Conservation (phyloP, 2,329 filamentous ascomycete species). For the Lachnellula suecica region DNA sequence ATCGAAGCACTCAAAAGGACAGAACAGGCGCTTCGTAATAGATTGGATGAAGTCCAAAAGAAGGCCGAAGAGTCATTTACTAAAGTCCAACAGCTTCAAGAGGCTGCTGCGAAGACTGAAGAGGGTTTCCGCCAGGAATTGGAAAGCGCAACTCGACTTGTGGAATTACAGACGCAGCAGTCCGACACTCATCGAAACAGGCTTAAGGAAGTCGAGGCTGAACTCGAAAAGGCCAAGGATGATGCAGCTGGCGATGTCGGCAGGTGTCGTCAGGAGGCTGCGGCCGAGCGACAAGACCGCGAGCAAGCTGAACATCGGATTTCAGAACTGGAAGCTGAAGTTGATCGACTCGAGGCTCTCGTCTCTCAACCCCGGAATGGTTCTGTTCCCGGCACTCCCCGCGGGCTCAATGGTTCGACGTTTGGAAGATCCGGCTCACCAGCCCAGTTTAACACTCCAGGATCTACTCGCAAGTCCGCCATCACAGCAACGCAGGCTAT, state of each 20-base stretch:
- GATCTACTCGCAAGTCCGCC: constrained; percentile 53
- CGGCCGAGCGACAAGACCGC: constrained; percentile 58
- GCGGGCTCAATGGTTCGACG: constrained; percentile 51
- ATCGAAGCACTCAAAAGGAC: constrained; percentile 76
- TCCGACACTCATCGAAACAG: constrained; percentile 70
- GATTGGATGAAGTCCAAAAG: constrained; percentile 78
- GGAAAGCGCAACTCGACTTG: constrained; percentile 76
- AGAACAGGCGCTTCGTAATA: constrained; percentile 76
- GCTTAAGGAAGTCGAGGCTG: constrained; percentile 66
- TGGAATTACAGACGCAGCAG: constrained; percentile 77
- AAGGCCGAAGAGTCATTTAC: constrained; percentile 83
- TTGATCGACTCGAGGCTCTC: constrained; percentile 59
- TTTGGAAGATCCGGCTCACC: constrained; percentile 56
- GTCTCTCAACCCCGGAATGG: constrained; percentile 37
- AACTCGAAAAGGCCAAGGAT: constrained; percentile 58
- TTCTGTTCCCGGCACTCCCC: constrained; percentile 60
- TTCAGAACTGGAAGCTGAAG: constrained; percentile 61
- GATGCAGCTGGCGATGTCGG: constrained; percentile 60
- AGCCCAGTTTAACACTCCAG: constrained; percentile 55
- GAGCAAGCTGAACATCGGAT: constrained; percentile 61
- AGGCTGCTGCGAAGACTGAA: constrained; percentile 77
- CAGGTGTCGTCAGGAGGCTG: constrained; percentile 49
- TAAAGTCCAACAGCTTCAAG: constrained; percentile 82
- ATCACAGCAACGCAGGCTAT: constrained; percentile 63
- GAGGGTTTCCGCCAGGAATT: constrained; percentile 86